Evolutionary conservation across 768 basidiomycete genomes (phyloP).

Genomic region (Naganishia onofrii): DNA sequence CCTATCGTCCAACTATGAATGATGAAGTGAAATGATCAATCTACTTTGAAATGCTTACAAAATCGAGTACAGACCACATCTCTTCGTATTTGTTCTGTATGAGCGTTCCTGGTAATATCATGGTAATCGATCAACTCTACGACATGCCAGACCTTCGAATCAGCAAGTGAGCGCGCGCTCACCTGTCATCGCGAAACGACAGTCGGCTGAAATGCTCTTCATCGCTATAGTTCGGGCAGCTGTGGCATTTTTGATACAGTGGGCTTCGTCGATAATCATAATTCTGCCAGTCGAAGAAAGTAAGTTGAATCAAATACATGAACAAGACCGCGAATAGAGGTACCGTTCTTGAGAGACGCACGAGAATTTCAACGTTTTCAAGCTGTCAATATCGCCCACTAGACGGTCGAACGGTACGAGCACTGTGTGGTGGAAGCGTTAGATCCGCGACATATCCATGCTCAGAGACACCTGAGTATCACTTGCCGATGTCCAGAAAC

Average conservation of each 20-base stretch:
- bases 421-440: not conserved
- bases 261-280: conserved; percentile 75
- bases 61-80: conserved; percentile 86
- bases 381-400: conserved; percentile 2
- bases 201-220: conserved; percentile 64
- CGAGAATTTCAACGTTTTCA: conserved; percentile 57
- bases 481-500: conserved; percentile 75
- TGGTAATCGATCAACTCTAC: not conserved
- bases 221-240: conserved; percentile 68
- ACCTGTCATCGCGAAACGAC: conserved; percentile 82
- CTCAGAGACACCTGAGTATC: not conserved
- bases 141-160: conserved; percentile 18
- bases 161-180: not conserved
- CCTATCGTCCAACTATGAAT: conserved; percentile 20
- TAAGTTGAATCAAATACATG: not conserved
- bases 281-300: conserved; percentile 30
- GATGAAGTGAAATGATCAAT: conserved; percentile 14
- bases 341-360: conserved; percentile 60
- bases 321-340: not conserved
- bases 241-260: conserved; percentile 76
- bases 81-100: conserved; percentile 87
- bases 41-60: conserved; percentile 60
- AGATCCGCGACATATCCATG: not conserved
- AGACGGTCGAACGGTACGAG: not conserved
- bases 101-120: conserved; percentile 53